These are phyloP conservation scores for Gautieria morchelliformis DNA, from an alignment of 768 basidiomycete genomes.

Conservation along the genomic window DNA sequence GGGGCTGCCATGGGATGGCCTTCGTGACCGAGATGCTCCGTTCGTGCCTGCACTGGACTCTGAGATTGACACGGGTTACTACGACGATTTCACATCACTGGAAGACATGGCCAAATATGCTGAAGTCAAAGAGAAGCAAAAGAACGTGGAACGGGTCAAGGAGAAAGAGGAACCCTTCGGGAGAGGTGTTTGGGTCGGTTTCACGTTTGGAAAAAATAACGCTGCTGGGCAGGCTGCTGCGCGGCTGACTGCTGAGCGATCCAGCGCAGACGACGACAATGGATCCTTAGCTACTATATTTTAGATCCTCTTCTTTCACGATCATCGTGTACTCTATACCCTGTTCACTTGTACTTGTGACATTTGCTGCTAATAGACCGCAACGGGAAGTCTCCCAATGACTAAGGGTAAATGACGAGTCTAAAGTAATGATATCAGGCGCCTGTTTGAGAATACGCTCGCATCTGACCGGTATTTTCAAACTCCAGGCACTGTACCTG, in stretches of 20 bases:
- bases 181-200: slow-evolving; percentile 84
- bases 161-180: slow-evolving; percentile 72
- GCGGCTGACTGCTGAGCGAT: slow-evolving; percentile 17
- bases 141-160: slow-evolving; percentile 82
- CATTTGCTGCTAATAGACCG: neutral
- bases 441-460: too few relatives aligned
- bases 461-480: too few relatives aligned
- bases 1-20: slow-evolving; percentile 62
- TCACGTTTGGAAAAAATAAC: slow-evolving; percentile 78
- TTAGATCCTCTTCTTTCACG: slow-evolving; percentile 10
- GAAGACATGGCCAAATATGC: slow-evolving; percentile 99
- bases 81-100: slow-evolving; percentile 78
- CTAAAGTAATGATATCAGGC: too few relatives aligned
- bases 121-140: slow-evolving; percentile 95
- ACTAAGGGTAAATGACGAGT: too few relatives aligned
- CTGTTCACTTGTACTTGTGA: neutral
- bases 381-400: too few relatives aligned
- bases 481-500: too few relatives aligned
- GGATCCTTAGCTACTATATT: slow-evolving; percentile 28
- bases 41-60: slow-evolving; percentile 93
- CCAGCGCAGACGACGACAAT: slow-evolving; percentile 18
- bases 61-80: slow-evolving; percentile 92
- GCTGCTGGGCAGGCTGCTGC: slow-evolving; percentile 45
- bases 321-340: neutral
- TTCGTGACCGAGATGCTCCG: slow-evolving; percentile 70